Base-by-base conservation (phyloP, 1,139 yeast species). In the Magnusiomyces fungicola region DNA sequence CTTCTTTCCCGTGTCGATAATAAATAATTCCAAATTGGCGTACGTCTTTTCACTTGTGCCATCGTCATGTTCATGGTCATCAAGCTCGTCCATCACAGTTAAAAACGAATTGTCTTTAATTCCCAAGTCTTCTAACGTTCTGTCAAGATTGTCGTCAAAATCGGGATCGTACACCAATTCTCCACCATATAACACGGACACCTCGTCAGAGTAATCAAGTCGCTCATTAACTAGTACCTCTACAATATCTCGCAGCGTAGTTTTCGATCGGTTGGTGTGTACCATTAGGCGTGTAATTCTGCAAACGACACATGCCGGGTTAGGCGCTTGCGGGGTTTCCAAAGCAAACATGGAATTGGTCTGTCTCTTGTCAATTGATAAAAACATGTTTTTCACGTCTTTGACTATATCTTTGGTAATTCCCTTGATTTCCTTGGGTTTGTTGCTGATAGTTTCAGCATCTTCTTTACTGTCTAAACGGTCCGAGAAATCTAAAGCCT, bases 151-250 rank as follows among this genome's bases (percentile, higher is more conserved):
- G 61, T 90, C 97, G 48, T 88, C 96, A 65, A 87, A 88, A 61
- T 94, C 99, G 47, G 74, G 74, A 66, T 94, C 98, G 60, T 87
- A 88, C 10, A 94, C 67, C 53, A 92, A 72, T 55, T 75, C 77
- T 33, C 81, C 79, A 22, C 81, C 72, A 37, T 85, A 76, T 23
- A 85, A 66, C 0, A 92, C 70, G 4, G 85, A 73, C 1, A 88
- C 70, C 50, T 83, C 95, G 22, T 81, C 86, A 3, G 76, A 73
- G 62, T 80, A 88, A 0, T 71, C 72, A 58, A 83, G 81, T 46
- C 71, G 70, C 1, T 60, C 60, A 24, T 71, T 65, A 2, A 87
- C 61, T 5, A 67, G 55, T 1, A 72, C 69, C 19, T 85, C 73
- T 22, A 70, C 60, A 18, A 55, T 80, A 59, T 53, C 76, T 66